These are phyloP conservation scores for Mucor irregularis DNA, from an alignment of 371 early-diverging fungal genomes.

Conservation along the genomic window DNA sequence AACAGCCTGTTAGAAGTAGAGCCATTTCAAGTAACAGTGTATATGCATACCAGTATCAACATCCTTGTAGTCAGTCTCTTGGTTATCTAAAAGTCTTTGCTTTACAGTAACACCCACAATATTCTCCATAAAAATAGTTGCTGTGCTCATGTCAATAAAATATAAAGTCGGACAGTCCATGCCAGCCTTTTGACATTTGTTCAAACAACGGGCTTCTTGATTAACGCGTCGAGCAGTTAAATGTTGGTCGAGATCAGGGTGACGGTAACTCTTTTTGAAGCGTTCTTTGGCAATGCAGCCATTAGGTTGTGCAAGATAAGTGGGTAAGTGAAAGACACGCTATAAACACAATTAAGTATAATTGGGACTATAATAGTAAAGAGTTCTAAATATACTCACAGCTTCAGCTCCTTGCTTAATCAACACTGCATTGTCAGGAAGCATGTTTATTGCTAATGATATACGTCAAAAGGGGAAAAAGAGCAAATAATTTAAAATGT, in stretches of 20 bases:
- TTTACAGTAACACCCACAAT: conserved; percentile 77
- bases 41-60: conserved; percentile 31
- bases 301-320: conserved; percentile 19
- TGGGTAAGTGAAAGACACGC: conserved; percentile 26
- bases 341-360: neutral
- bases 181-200: conserved; percentile 68
- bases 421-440: conserved; percentile 20
- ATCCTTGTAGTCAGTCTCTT: conserved; percentile 32
- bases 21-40: no score
- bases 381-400: conserved; percentile 10
- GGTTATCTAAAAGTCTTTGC: conserved; percentile 57
- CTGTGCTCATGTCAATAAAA: conserved; percentile 68
- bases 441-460: conserved; percentile 1
- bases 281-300: conserved; percentile 67
- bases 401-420: conserved; percentile 44
- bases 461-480: no score
- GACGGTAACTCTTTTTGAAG: conserved; percentile 91
- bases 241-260: conserved; percentile 85
- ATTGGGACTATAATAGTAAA: neutral
- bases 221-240: conserved; percentile 75
- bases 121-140: conserved; percentile 86
- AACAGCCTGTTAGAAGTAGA: no score
- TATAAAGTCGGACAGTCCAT: conserved; percentile 85
- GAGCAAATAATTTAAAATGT: neutral
- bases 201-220: conserved; percentile 84